phyloP scores from a whole-genome alignment of 768 basidiomycete genomes.

The Rhodosporidiobolus sp. region DNA sequence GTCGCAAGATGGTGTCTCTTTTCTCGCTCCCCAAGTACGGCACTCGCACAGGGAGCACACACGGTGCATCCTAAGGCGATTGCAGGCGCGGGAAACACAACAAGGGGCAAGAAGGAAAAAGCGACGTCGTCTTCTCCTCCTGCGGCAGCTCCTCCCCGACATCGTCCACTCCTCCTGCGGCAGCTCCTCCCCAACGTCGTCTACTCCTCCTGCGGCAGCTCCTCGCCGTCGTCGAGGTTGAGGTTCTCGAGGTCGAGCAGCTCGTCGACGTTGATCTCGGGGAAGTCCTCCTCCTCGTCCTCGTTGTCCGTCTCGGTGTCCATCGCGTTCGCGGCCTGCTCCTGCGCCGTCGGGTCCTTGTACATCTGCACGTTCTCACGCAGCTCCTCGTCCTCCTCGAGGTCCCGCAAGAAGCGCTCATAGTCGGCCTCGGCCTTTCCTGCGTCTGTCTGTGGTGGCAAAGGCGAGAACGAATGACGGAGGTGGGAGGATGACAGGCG shows the following conservation, averaged over 20 bases:
- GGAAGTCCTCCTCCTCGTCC: conserved; percentile 38
- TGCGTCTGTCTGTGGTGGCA: conserved; percentile 28
- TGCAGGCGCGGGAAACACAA: no score
- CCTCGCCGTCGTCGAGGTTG: conserved; percentile 7
- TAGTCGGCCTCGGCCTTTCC: conserved; percentile 94
- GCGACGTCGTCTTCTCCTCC: no score
- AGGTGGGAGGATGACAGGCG: no score
- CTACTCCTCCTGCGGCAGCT: not conserved
- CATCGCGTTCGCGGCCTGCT: not conserved
- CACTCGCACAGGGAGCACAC: no score
- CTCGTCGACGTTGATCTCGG: conserved; percentile 35
- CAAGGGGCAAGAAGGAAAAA: no score
- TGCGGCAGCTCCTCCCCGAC: no score
- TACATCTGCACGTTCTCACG: conserved; percentile 49
- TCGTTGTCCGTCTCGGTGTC: conserved; percentile 10
- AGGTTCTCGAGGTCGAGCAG: conserved; percentile 30
- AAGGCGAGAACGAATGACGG: no score
- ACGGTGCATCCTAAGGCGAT: no score
- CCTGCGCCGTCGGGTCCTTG: conserved; percentile 1
- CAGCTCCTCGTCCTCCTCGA: conserved; percentile 93
- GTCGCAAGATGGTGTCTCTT: no score
- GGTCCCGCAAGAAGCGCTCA: conserved; percentile 86
- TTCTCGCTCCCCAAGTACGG: no score
- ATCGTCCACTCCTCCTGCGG: not conserved
- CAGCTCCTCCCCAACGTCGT: not conserved